Evolutionary conservation across 73 alveolate species (phyloP).

Genomic region (Uronychia setigera): DNA sequence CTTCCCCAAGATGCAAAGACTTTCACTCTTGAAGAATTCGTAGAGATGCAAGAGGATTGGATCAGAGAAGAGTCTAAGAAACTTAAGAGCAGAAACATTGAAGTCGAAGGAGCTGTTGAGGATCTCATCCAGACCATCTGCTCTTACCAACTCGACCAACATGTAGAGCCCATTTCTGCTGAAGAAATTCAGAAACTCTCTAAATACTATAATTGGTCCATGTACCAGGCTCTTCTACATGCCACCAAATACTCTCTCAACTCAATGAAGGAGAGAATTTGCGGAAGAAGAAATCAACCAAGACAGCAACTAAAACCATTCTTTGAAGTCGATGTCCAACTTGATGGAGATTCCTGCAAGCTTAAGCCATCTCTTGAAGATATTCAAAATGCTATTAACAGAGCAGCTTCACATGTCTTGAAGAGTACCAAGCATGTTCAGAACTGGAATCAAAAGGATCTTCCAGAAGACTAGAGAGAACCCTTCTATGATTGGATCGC

Average conservation of each 20-base stretch:
- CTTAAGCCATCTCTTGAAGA: conserved; percentile 93
- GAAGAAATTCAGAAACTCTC: conserved; percentile 98
- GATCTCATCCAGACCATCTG: conserved; percentile 98
- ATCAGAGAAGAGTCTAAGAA: conserved; percentile 95
- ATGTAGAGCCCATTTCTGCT: conserved; percentile 97
- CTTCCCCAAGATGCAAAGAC: conserved; percentile 98
- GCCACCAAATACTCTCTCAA: conserved; percentile 99
- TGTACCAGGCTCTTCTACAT: conserved; percentile 99
- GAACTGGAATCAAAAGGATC: conserved; percentile 96
- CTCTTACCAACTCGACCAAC: conserved; percentile 98
- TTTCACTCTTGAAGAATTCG: conserved; percentile 98
- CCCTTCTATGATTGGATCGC: conserved; percentile 99
- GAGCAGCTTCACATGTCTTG: conserved; percentile 99
- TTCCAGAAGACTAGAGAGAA: conserved; percentile 89
- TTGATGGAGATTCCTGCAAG: conserved; percentile 90
- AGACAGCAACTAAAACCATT: conserved; percentile 92
- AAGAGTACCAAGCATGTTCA: conserved; percentile 97
- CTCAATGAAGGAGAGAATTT: conserved; percentile 99
- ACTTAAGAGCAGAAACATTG: conserved; percentile 96
- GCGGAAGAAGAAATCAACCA: conserved; percentile 91
- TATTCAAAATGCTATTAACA: conserved; percentile 97
- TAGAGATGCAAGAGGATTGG: conserved; percentile 97
- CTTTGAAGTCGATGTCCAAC: conserved; percentile 98
- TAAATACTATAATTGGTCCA: conserved; percentile 99
- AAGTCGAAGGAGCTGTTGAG: conserved; percentile 99